Evolutionary conservation across 257 asterid genomes (phyloP).

Genomic region (Striga asiatica): DNA sequence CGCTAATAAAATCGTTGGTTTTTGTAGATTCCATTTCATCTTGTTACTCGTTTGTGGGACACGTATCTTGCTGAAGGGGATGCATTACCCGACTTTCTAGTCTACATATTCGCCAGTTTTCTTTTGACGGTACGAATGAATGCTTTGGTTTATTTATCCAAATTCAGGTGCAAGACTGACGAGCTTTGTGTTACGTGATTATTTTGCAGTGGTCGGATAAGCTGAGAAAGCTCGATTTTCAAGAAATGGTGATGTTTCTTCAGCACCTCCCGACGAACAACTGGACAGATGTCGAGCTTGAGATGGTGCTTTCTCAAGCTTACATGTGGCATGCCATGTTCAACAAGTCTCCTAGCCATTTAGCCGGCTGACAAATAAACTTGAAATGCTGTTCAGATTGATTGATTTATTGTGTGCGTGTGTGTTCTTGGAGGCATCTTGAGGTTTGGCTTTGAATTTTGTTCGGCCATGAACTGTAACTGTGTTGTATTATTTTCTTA

Average conservation of each 20-base stretch:
- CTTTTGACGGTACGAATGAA: constrained; percentile 56
- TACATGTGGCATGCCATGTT: constrained; percentile 96
- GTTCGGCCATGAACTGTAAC: no score
- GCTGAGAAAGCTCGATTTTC: constrained; percentile 81
- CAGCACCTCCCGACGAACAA: constrained; percentile 84
- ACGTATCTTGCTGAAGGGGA: constrained; percentile 99
- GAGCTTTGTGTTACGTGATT: neutral
- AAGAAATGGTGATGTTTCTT: constrained; percentile 96
- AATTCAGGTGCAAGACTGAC: neutral
- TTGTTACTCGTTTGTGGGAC: constrained; percentile 92
- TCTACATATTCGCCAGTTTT: constrained; percentile 91
- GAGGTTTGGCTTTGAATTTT: no score
- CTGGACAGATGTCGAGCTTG: constrained; percentile 75
- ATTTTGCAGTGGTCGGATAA: constrained; percentile 74
- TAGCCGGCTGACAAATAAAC: constrained; percentile 39
- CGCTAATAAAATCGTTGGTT: neutral
- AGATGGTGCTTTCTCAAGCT: constrained; percentile 90
- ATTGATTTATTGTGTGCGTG: no score
- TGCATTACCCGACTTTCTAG: constrained; percentile 85
- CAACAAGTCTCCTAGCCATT: constrained; percentile 84
- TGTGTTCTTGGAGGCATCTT: no score
- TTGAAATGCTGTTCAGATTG: no score
- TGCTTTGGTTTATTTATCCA: neutral
- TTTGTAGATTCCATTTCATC: constrained; percentile 71
- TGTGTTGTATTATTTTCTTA: no score